phyloP scores from a whole-genome alignment of 805 yeast species.

The Wickerhamomyces canadensis region DNA sequence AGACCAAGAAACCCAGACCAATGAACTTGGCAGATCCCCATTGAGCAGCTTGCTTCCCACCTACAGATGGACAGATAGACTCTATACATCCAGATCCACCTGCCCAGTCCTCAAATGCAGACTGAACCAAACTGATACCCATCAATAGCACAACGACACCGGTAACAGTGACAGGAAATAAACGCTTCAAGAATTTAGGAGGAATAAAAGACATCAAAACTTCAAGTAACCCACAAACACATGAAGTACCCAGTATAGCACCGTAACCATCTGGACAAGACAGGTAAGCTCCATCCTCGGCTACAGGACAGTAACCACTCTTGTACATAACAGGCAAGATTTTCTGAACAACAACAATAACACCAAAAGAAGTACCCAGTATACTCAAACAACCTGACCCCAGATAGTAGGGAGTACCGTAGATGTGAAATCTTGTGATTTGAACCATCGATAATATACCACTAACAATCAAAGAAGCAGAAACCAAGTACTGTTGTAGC shows the following conservation, averaged over 20 bases:
- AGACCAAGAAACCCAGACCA: conserved; percentile 85
- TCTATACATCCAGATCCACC: conserved; percentile 75
- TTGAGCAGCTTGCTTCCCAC: conserved; percentile 49
- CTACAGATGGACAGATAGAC: conserved; percentile 38
- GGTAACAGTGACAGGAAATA: conserved; percentile 80
- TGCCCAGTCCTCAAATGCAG: conserved; percentile 81
- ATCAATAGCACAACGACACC: conserved; percentile 89
- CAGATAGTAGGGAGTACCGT: conserved; percentile 67
- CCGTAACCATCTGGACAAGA: conserved; percentile 93
- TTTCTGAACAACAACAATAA: conserved; percentile 72
- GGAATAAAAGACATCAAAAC: conserved; percentile 73
- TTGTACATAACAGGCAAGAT: conserved; percentile 78
- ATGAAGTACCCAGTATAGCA: conserved; percentile 70
- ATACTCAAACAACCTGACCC: conserved; percentile 89
- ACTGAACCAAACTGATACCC: conserved; percentile 61
- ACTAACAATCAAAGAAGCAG: conserved; percentile 67
- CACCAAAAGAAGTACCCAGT: conserved; percentile 87
- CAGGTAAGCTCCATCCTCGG: conserved; percentile 56
- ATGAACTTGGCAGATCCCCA: conserved; percentile 88
- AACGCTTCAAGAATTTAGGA: conserved; percentile 57
- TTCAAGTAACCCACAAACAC: conserved; percentile 70
- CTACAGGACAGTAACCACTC: conserved; percentile 60
- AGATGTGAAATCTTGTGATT: conserved; percentile 76
- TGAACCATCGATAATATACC: conserved; percentile 69
- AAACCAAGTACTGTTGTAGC: conserved; percentile 57